A percentile compares a stretch with the other conserved stretches of the same genome.
phyloP scores from a whole-genome alignment of 305 asterid species.

The Fraxinus platypoda region DNA sequence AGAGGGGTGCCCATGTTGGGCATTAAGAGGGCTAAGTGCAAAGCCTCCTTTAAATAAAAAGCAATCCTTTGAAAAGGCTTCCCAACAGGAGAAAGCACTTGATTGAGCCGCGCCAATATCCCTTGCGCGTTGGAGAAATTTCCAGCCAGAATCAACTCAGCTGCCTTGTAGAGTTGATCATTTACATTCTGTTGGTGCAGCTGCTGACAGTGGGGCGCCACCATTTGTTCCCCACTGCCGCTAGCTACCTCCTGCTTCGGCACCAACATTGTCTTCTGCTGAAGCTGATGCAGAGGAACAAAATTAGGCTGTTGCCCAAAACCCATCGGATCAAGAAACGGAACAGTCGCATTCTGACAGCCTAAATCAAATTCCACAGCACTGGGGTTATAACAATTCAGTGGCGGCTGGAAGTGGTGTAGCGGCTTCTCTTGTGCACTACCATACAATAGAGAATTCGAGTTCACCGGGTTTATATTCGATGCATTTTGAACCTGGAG shows the following conservation, averaged over 20 bases:
- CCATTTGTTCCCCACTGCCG: constrained; percentile 20
- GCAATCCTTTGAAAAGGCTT: constrained; percentile 55
- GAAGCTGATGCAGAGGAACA: constrained; percentile 13
- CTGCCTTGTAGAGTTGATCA: constrained; percentile 50
- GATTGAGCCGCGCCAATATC: constrained; percentile 99
- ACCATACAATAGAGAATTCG: background rate
- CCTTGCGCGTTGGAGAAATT: constrained; percentile 67
- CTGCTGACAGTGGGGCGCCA: constrained; percentile 27
- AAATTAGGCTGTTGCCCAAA: constrained; percentile 28
- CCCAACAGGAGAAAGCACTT: constrained; percentile 48
- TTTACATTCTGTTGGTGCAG: constrained; percentile 36
- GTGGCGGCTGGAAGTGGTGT: background rate
- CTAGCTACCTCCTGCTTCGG: constrained; percentile 43
- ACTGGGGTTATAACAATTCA: background rate
- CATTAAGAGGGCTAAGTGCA: constrained; percentile 32
- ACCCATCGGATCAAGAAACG: constrained; percentile 28
- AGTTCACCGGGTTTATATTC: background rate
- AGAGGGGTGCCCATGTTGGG: constrained; percentile 24
- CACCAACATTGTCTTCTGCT: constrained; percentile 36
- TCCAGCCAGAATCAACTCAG: constrained; percentile 46
- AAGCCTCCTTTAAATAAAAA: constrained; percentile 48
- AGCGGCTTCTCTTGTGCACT: background rate
- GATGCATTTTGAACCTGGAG: background rate
- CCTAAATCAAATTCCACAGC: constrained; percentile 19
- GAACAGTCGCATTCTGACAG: constrained; percentile 23